Evolutionary conservation across 768 basidiomycete genomes (phyloP).

Genomic region (Lentinula sp.): DNA sequence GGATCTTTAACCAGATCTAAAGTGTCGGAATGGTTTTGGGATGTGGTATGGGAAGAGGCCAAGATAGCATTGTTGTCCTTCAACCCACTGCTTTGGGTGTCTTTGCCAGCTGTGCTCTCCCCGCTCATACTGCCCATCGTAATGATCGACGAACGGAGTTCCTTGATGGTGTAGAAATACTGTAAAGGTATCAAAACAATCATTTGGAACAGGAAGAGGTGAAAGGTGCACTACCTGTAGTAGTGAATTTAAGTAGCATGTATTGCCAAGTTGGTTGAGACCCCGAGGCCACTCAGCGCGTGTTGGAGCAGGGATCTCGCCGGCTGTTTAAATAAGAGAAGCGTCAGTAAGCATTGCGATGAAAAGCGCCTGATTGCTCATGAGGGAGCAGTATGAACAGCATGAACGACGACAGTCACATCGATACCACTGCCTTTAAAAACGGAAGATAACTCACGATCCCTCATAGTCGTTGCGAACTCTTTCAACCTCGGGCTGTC

Average conservation of each 20-base stretch:
- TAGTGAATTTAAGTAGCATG: slow-evolving; percentile 80
- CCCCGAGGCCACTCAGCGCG: slow-evolving; percentile 75
- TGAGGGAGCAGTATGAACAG: neutral
- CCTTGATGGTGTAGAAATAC: slow-evolving; percentile 96
- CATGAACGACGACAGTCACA: neutral
- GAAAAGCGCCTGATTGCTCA: too few species aligned
- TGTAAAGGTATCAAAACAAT: slow-evolving; percentile 21
- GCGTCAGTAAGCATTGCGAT: neutral
- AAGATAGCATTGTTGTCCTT: neutral
- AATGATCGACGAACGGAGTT: slow-evolving; percentile 71
- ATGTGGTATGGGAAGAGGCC: neutral
- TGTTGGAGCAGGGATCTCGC: slow-evolving; percentile 47
- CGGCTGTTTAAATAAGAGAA: slow-evolving; percentile 37
- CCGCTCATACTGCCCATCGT: slow-evolving; percentile 37
- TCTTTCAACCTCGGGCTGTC: slow-evolving; percentile 66
- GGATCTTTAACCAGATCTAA: neutral
- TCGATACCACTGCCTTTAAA: neutral
- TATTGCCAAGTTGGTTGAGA: slow-evolving; percentile 84
- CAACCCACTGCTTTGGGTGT: too few species aligned
- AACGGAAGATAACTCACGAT: slow-evolving; percentile 48
- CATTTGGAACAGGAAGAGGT: neutral
- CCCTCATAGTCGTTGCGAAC: slow-evolving; percentile 59
- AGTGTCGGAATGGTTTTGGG: neutral
- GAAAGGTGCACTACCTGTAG: slow-evolving; percentile 43
- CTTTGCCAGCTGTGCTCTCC: slow-evolving; percentile 54